phyloP scores from a whole-genome alignment of 1,284 basidiomycete genomes.

The Pascua guehoae region DNA sequence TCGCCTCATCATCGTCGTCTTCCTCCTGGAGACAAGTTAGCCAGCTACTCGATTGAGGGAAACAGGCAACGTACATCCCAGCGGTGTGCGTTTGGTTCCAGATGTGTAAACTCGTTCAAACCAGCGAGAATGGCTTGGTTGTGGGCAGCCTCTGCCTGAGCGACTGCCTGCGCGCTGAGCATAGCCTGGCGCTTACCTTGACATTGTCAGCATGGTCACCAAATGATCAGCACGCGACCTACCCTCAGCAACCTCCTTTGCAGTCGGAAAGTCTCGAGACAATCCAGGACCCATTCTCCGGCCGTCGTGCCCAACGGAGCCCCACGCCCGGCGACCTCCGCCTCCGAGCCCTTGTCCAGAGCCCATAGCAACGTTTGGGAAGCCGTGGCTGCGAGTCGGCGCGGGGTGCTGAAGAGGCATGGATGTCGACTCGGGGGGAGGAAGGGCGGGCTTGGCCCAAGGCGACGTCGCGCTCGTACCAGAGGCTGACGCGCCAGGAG shows the following conservation, averaged over 20 bases:
- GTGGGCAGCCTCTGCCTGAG: slow-evolving; percentile 52
- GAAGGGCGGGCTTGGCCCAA: slow-evolving; percentile 41
- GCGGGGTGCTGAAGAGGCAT: slow-evolving; percentile 31
- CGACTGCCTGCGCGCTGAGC: slow-evolving; percentile 37
- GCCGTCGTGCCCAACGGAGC: slow-evolving; percentile 4
- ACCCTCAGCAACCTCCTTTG: slow-evolving; percentile 84
- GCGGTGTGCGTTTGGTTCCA: slow-evolving; percentile 86
- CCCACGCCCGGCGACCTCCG: slow-evolving; percentile 23
- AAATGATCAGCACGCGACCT: slow-evolving; percentile 24
- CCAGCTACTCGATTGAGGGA: slow-evolving; percentile 1
- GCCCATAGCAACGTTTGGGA: slow-evolving; percentile 30
- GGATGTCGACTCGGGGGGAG: slow-evolving; percentile 12
- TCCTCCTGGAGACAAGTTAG: slow-evolving; percentile 65
- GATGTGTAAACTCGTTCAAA: slow-evolving; percentile 82
- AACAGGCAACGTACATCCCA: slow-evolving; percentile 72
- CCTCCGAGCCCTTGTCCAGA: slow-evolving; percentile 27
- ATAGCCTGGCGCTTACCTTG: slow-evolving; percentile 38
- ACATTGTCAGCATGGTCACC: background rate
- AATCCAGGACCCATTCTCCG: slow-evolving; percentile 15
- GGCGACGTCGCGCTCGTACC: slow-evolving; percentile 32
- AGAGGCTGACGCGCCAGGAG: slow-evolving; percentile 20
- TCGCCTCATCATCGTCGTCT: slow-evolving; percentile 81
- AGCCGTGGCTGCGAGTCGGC: slow-evolving; percentile 17
- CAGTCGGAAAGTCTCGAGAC: slow-evolving; percentile 69
- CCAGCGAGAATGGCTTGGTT: slow-evolving; percentile 59